Percentiles rank a stretch among this genome's conserved stretches.
Conservation (phyloP, 352 stramenopile species). For the Pythium dissotocum region DNA sequence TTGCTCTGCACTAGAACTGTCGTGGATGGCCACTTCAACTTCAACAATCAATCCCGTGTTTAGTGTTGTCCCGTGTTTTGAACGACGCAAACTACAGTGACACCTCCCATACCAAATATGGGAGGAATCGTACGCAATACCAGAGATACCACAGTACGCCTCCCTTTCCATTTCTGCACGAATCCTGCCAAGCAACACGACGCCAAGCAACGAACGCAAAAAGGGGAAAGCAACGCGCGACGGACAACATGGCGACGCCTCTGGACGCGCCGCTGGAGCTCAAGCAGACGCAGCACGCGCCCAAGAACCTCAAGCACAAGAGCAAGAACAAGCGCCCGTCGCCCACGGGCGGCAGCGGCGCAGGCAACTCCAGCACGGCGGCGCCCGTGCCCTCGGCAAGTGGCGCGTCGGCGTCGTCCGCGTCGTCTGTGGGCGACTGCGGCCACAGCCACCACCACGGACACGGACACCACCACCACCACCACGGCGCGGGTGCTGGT, state of each 20-base stretch:
- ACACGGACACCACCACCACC: conserved; percentile 13
- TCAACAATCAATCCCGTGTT: not conserved
- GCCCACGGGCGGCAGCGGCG: conserved; percentile 22
- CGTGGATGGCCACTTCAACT: not conserved
- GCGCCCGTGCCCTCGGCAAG: not conserved
- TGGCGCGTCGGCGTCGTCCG: not conserved
- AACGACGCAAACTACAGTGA: not conserved
- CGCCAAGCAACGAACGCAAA: not conserved
- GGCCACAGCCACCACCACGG: conserved; percentile 19
- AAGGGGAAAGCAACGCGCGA: not conserved
- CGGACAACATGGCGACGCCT: conserved; percentile 20
- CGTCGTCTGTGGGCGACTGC: conserved; percentile 26
- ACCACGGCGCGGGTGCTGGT: not conserved
- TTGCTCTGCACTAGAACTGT: too few relatives aligned
- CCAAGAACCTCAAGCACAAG: conserved; percentile 85
- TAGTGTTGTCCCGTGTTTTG: too few relatives aligned
- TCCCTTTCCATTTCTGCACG: not conserved
- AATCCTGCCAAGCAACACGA: not conserved
- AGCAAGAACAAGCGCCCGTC: conserved; percentile 62
- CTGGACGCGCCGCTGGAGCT: conserved; percentile 58
- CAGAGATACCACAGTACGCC: not conserved
- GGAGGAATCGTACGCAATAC: not conserved
- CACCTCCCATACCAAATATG: not conserved
- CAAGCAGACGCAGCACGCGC: conserved; percentile 53
- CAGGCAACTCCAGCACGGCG: not conserved